Evolutionary conservation across 371 early-diverging fungal genomes (phyloP), one percentile per base, ranked within the genome.

Genomic region (Mortierella sp.): DNA sequence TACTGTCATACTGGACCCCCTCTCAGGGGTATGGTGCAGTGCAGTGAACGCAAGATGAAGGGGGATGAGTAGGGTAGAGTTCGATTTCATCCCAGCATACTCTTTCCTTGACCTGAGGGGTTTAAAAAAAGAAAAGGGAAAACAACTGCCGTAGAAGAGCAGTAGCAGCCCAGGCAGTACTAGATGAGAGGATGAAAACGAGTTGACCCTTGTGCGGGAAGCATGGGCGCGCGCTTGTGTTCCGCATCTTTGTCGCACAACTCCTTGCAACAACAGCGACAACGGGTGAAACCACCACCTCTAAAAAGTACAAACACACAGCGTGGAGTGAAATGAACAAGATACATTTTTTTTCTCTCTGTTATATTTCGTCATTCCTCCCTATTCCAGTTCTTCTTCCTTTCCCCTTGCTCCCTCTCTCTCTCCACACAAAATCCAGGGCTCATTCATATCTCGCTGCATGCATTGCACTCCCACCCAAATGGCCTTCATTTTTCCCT

Each of bases 171-270:
- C 5, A 10, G 21, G 24, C 40, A 64, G 40, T 64, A 37, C 21
- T 21, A 64, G 6, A 26, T 11, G 28, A n/a, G 59, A 31, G 6
- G 28, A 28, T 10, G 43, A 40, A 26, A 57, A 28, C 43, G 24
- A 53, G 53, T 53, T 16, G 3, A 24, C 53, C 24, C 53, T 21
- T 53, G 6, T 6, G 53, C 53, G 6, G 5, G 53, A 64, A 64
- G 59, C 14, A 64, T 64, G 37, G 34, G 64, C 37, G 37, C 37
- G 31, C 28, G 13, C 40, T 21, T 37, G 21, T 19, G 16, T n/a
- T 34, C 61, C 34, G 14, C 61, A 34, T 34, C 61, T 61, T 34
- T 64, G 37, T 64, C 64, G 24, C 64, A 64, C 64, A 64, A 64
- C 40, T 3, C 61, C 61, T 19, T 5, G 16, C 16, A 24, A 53